Percentiles rank a stretch among this genome's conserved stretches.
phyloP scores from a whole-genome alignment of 305 asterid genomes.

The Rubia peregrina region DNA sequence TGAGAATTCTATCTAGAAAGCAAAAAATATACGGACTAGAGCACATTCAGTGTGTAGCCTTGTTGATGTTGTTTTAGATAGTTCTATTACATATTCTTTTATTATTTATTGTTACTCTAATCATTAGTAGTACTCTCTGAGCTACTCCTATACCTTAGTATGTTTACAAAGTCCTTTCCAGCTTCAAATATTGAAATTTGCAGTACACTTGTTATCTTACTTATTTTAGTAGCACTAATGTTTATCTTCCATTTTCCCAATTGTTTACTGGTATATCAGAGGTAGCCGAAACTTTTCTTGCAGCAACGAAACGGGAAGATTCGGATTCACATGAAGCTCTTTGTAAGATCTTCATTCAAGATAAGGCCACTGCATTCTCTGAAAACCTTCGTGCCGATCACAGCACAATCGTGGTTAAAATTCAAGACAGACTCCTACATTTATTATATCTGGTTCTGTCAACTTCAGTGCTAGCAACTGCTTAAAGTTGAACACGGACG shows the following conservation, averaged over 20 bases:
- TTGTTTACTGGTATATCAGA: slow-evolving; percentile 67
- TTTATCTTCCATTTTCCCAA: slow-evolving; percentile 5
- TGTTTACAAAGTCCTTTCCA: not conserved
- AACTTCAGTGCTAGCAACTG: slow-evolving; percentile 56
- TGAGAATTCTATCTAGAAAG: slow-evolving; percentile 76
- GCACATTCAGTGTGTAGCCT: slow-evolving; percentile 55
- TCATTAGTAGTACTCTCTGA: not conserved
- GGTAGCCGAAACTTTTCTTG: slow-evolving; percentile 72
- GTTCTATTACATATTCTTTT: slow-evolving; percentile 66
- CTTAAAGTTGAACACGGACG: slow-evolving; percentile 24
- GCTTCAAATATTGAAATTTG: not conserved
- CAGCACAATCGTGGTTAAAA: slow-evolving; percentile 55
- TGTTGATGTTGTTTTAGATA: slow-evolving; percentile 58
- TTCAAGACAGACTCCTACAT: slow-evolving; percentile 75
- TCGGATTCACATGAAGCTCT: slow-evolving; percentile 37
- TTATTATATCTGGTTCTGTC: slow-evolving; percentile 51
- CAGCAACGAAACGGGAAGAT: slow-evolving; percentile 50
- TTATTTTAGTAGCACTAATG: not conserved
- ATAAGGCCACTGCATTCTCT: slow-evolving; percentile 46
- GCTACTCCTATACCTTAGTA: not conserved
- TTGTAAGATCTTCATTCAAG: slow-evolving; percentile 51
- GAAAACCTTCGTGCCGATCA: slow-evolving; percentile 61
- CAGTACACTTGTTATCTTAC: not conserved
- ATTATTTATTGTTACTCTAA: not conserved
- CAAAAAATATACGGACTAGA: slow-evolving; percentile 58